Conservation (phyloP, 2,329 filamentous ascomycete genomes). For the Magnaporthiopsis rhizophila region DNA sequence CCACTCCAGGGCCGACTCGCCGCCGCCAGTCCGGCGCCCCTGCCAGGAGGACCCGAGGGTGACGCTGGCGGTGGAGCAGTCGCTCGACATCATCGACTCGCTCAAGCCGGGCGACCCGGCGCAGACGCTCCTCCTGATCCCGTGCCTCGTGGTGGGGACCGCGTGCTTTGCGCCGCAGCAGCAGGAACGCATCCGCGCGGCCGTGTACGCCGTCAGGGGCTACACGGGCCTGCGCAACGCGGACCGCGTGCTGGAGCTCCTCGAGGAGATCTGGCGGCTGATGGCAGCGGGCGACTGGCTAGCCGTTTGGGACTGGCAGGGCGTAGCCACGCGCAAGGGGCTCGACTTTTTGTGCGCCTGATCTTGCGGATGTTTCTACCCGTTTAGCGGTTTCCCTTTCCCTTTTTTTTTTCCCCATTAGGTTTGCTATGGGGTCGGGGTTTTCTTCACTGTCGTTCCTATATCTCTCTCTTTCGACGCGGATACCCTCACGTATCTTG, state of each 20-base stretch:
- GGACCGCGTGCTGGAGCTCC: conserved; percentile 42
- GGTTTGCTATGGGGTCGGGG: too few relatives aligned
- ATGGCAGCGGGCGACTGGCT: conserved; percentile 52
- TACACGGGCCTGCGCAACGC: conserved; percentile 55
- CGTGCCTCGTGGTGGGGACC: conserved; percentile 53
- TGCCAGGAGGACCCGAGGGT: conserved; percentile 43
- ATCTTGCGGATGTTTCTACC: not conserved
- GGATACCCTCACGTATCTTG: too few relatives aligned
- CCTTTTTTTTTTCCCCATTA: too few relatives aligned
- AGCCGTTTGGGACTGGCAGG: conserved; percentile 58
- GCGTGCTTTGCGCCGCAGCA: conserved; percentile 46
- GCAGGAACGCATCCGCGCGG: conserved; percentile 41
- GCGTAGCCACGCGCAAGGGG: conserved; percentile 41
- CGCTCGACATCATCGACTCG: conserved; percentile 43
- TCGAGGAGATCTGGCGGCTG: conserved; percentile 51
- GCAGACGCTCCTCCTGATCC: conserved; percentile 52
- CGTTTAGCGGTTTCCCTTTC: too few relatives aligned
- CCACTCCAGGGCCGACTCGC: conserved; percentile 26
- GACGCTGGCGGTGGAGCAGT: conserved; percentile 47
- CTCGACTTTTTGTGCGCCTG: conserved; percentile 47
- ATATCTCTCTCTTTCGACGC: too few relatives aligned
- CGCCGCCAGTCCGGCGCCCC: conserved; percentile 38
- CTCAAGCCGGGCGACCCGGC: conserved; percentile 50
- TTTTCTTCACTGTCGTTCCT: too few relatives aligned
- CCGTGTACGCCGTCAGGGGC: conserved; percentile 41